Percentiles rank a stretch among this genome's conserved stretches.
Conservation (phyloP, 768 basidiomycete species). For the Phlebiopsis flavidoalba region DNA sequence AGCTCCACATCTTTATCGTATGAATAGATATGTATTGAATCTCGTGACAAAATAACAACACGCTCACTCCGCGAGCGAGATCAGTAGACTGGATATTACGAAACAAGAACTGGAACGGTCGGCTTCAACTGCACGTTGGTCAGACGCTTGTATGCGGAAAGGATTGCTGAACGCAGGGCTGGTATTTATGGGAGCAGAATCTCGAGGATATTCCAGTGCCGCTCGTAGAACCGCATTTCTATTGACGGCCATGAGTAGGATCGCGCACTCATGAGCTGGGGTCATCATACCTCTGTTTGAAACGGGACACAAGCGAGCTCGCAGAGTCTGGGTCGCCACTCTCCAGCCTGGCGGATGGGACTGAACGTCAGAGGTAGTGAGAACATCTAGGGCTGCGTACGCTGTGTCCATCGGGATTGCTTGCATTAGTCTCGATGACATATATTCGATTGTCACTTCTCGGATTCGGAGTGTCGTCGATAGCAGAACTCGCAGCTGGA, state of each 20-base stretch:
- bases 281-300: constrained; percentile 55
- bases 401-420: constrained; percentile 36
- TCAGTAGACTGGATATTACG: too few species aligned
- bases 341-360: constrained; percentile 3
- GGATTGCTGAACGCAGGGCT: neutral
- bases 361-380: neutral
- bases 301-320: constrained; percentile 49
- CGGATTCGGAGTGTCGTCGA: constrained; percentile 28
- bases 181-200: neutral
- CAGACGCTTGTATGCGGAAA: neutral
- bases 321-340: constrained; percentile 41
- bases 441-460: constrained; percentile 62
- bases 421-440: constrained; percentile 60
- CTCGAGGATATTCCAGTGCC: constrained; percentile 43
- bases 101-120: too few species aligned
- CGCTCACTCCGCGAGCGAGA: too few species aligned
- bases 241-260: neutral
- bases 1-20: too few species aligned
- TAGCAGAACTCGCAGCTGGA: constrained; percentile 59
- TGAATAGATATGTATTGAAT: too few species aligned
- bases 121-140: neutral
- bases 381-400: constrained; percentile 30
- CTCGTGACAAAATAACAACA: too few species aligned
- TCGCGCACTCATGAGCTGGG: neutral
- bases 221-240: constrained; percentile 54